Conservation (phyloP, 352 stramenopile genomes). For the Thraustochytrium sp. region DNA sequence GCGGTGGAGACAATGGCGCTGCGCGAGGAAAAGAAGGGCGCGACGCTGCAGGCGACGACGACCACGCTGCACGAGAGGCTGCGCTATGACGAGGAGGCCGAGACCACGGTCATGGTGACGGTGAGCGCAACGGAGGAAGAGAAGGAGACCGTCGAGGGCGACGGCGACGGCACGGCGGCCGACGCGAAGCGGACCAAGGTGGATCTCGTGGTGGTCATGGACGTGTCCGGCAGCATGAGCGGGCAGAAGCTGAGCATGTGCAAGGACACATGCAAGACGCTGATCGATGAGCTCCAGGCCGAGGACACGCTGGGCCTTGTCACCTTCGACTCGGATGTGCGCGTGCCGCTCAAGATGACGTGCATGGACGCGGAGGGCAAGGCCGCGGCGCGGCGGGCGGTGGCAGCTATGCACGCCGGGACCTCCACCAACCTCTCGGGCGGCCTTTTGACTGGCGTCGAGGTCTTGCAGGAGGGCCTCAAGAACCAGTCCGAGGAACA, state of each 20-base stretch:
- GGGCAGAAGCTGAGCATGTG: slow-evolving; percentile 58
- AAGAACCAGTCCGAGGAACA: background rate
- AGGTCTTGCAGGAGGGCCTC: slow-evolving; percentile 17
- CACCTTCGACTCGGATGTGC: slow-evolving; percentile 56
- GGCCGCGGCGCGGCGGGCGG: slow-evolving; percentile 45
- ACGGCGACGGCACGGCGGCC: background rate
- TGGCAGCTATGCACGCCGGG: slow-evolving; percentile 50
- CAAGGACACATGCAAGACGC: slow-evolving; percentile 57
- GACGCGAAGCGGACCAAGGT: slow-evolving; percentile 51
- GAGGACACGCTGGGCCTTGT: slow-evolving; percentile 59
- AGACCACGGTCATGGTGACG: background rate
- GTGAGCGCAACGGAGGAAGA: background rate
- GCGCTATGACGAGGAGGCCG: background rate
- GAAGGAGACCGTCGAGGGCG: slow-evolving; percentile 1
- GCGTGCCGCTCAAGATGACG: slow-evolving; percentile 52
- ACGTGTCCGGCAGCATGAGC: slow-evolving; percentile 57
- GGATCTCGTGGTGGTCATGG: slow-evolving; percentile 60
- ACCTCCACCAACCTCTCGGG: slow-evolving; percentile 60
- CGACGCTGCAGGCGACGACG: too few species aligned
- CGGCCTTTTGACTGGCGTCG: slow-evolving; percentile 52
- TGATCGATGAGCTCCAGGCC: slow-evolving; percentile 54
- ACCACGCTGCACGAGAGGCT: background rate
- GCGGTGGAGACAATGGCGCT: too few species aligned
- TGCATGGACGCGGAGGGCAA: slow-evolving; percentile 54
- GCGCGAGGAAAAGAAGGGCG: too few species aligned